Conservation (phyloP, 108 stramenopile genomes). For the Pseudonitzschia delicatissima region DNA sequence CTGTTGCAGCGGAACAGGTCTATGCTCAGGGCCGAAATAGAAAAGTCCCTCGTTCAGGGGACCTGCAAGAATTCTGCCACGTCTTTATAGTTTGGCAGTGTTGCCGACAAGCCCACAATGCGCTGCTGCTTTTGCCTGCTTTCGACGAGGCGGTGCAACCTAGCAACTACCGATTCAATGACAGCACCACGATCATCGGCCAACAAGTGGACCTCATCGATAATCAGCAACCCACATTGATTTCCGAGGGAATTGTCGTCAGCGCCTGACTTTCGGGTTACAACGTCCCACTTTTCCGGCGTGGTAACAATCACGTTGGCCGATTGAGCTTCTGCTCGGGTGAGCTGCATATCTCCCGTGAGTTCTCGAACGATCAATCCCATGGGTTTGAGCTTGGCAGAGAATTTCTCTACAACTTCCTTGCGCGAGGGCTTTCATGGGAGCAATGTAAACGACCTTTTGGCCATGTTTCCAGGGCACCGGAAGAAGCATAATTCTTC, state of each 20-base stretch:
- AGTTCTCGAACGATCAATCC: slow-evolving; percentile 89
- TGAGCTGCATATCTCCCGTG: slow-evolving; percentile 99
- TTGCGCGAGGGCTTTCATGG: slow-evolving; percentile 99
- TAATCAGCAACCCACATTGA: slow-evolving; percentile 93
- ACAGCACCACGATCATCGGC: slow-evolving; percentile 99
- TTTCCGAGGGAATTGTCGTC: slow-evolving; percentile 86
- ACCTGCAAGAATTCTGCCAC: slow-evolving; percentile 77
- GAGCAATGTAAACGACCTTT: slow-evolving; percentile 97
- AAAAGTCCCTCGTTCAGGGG: slow-evolving; percentile 83
- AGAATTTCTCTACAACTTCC: slow-evolving; percentile 98
- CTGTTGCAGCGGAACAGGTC: slow-evolving; percentile 98
- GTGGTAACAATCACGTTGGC: slow-evolving; percentile 94
- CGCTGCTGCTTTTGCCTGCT: slow-evolving; percentile 87
- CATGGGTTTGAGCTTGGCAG: slow-evolving; percentile 82
- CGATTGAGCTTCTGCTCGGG: slow-evolving; percentile 85
- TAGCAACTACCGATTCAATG: slow-evolving; percentile 96
- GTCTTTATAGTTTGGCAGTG: slow-evolving; percentile 97
- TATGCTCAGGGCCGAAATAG: slow-evolving; percentile 94
- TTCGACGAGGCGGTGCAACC: slow-evolving; percentile 94
- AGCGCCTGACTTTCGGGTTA: slow-evolving; percentile 82
- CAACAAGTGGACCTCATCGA: slow-evolving; percentile 96
- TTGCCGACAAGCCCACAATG: slow-evolving; percentile 97
- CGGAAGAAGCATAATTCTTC: neutral
- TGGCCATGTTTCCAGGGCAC: slow-evolving; percentile 48
- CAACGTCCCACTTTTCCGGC: slow-evolving; percentile 95